Conservation (phyloP, 2,329 filamentous ascomycete genomes). For the Diaporthe sp. region DNA sequence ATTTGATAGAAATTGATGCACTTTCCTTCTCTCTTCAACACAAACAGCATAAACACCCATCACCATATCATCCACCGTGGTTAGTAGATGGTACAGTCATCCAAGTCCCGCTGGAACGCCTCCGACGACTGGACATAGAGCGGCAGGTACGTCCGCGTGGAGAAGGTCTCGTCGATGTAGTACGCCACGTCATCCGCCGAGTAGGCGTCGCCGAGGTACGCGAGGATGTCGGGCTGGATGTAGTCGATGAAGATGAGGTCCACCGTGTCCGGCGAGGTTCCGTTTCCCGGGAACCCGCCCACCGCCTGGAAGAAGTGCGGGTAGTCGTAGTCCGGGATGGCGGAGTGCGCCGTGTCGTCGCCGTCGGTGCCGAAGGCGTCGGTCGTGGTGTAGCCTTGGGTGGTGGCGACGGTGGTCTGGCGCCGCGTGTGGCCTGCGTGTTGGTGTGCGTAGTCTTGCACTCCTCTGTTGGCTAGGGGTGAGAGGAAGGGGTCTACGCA, state of each 20-base stretch:
- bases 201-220: slow-evolving; percentile 53
- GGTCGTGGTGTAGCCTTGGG: slow-evolving; percentile 65
- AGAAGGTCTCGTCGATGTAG: slow-evolving; percentile 57
- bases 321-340: slow-evolving; percentile 60
- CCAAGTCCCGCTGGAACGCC: slow-evolving; percentile 53
- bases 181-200: slow-evolving; percentile 52
- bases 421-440: slow-evolving; percentile 59
- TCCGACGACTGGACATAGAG: slow-evolving; percentile 52
- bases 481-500: slow-evolving; percentile 60
- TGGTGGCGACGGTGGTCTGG: slow-evolving; percentile 59
- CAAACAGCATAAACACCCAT: not conserved
- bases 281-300: slow-evolving; percentile 60
- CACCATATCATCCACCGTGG: not conserved
- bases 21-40: not conserved
- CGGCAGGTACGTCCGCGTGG: slow-evolving; percentile 55
- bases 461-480: slow-evolving; percentile 44
- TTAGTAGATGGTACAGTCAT: slow-evolving; percentile 51
- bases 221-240: slow-evolving; percentile 54
- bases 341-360: slow-evolving; percentile 67
- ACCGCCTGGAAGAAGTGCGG: slow-evolving; percentile 65
- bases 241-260: slow-evolving; percentile 69
- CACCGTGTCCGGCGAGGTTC: slow-evolving; percentile 57
- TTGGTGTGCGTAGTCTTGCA: slow-evolving; percentile 42
- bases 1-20: not conserved
- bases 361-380: slow-evolving; percentile 69